phyloP scores from a whole-genome alignment of 1,284 basidiomycete species.

The Rhodotorula glutinis region DNA sequence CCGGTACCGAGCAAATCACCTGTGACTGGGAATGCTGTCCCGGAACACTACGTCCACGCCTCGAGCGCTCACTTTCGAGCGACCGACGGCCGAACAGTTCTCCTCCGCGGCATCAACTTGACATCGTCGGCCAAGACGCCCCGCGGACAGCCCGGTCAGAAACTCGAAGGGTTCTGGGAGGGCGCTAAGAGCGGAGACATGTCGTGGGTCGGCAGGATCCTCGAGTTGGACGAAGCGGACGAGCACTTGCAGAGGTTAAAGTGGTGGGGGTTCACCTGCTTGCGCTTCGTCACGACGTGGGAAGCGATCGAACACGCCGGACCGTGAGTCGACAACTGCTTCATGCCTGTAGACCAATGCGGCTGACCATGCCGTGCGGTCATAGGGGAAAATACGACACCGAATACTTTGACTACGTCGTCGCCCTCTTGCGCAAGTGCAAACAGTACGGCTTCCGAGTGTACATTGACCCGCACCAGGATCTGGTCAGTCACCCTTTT shows the following conservation, averaged over 20 bases:
- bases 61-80: conserved; percentile 75
- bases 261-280: conserved; percentile 91
- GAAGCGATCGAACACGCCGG: conserved; percentile 89
- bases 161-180: conserved; percentile 83
- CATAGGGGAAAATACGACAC: conserved; percentile 81
- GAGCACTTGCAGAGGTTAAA: conserved; percentile 79
- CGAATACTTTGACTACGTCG: conserved; percentile 87
- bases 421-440: conserved; percentile 80
- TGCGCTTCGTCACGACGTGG: conserved; percentile 93
- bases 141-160: conserved; percentile 62
- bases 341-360: no score
- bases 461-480: conserved; percentile 96
- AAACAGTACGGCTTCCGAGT: conserved; percentile 90
- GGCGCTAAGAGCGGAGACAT: conserved; percentile 68
- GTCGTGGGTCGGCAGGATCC: conserved; percentile 70
- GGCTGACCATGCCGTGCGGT: conserved; percentile 7
- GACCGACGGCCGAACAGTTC: conserved; percentile 71
- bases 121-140: conserved; percentile 85
- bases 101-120: conserved; percentile 90
- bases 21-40: conserved; percentile 61
- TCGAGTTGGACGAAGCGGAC: conserved; percentile 81
- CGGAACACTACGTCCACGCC: conserved; percentile 45
- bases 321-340: conserved; percentile 64
- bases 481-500: conserved; percentile 84
- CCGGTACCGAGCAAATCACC: conserved; percentile 54